phyloP scores from a whole-genome alignment of 163 green algal species.

The Chlamydomonas reinhardtii region DNA sequence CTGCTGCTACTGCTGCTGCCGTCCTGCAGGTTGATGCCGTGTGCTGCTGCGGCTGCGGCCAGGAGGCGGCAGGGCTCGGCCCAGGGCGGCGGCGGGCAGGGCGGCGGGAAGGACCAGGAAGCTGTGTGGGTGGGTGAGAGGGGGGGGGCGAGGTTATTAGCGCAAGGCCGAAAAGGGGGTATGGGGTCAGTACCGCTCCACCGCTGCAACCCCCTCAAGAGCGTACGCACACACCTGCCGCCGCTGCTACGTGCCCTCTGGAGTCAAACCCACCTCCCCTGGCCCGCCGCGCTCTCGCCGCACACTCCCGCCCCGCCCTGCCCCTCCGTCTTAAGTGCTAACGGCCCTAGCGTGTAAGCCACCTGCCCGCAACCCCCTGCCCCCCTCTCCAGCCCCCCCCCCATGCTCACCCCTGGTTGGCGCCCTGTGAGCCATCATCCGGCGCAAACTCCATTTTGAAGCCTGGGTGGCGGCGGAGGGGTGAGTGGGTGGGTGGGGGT shows the following conservation, averaged over 20 bases:
- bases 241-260: no score
- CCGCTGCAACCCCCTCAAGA: no score
- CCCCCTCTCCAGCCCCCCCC: neutral
- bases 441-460: conserved; percentile 23
- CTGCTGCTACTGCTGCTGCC: no score
- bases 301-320: neutral
- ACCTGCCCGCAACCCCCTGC: neutral
- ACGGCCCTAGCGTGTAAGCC: neutral
- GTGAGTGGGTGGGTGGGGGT: no score
- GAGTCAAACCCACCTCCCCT: no score
- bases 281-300: no score
- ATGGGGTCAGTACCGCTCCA: no score
- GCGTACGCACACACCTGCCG: no score
- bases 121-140: neutral
- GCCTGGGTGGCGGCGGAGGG: no score
- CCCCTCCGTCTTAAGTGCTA: neutral
- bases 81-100: neutral
- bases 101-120: conserved; percentile 29
- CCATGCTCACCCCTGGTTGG: conserved; percentile 21
- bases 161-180: neutral
- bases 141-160: neutral
- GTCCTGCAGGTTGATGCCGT: neutral
- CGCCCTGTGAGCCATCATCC: conserved; percentile 4
- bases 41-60: conserved; percentile 4
- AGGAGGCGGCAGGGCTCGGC: conserved; percentile 18